A percentile compares a stretch with the other conserved stretches of the same genome.
phyloP scores from a whole-genome alignment of 2,329 filamentous ascomycete species.

The Trichoderma guizhouense region DNA sequence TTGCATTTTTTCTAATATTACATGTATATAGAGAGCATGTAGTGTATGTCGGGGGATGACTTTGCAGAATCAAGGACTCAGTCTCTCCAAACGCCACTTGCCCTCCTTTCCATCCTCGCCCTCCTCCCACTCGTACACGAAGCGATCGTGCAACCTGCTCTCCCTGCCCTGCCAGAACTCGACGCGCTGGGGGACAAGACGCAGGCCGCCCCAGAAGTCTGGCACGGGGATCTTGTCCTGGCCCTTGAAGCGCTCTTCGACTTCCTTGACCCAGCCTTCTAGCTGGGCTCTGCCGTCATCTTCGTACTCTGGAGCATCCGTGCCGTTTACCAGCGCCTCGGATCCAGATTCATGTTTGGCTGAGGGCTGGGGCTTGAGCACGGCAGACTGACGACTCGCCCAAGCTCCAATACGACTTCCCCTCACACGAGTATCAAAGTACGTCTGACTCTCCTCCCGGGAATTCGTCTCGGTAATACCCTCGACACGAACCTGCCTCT shows the following conservation, averaged over 20 bases:
- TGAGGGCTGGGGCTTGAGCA: conserved; percentile 49
- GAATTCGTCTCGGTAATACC: conserved; percentile 66
- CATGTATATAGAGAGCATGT: not conserved
- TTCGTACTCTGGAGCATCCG: not conserved
- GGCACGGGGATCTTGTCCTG: conserved; percentile 82
- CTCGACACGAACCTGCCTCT: conserved; percentile 89
- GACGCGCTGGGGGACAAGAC: conserved; percentile 78
- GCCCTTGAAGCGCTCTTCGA: conserved; percentile 71
- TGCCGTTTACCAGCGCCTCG: not conserved
- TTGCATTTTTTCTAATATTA: conserved; percentile 2
- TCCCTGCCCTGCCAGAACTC: conserved; percentile 97
- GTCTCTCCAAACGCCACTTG: conserved; percentile 65
- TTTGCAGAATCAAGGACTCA: conserved; percentile 59
- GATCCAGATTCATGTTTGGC: not conserved
- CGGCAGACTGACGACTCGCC: conserved; percentile 85
- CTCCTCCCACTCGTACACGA: conserved; percentile 69
- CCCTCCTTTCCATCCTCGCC: conserved; percentile 39
- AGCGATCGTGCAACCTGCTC: conserved; percentile 89
- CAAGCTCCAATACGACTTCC: conserved; percentile 86
- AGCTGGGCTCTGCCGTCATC: conserved; percentile 71
- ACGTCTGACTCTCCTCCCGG: conserved; percentile 66
- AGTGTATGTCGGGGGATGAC: not conserved
- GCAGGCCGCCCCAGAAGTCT: conserved; percentile 89
- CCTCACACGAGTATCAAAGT: conserved; percentile 67
- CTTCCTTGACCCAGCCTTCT: conserved; percentile 72